Evolutionary conservation across 2,329 filamentous ascomycete species (phyloP).

Genomic region (Colletotrichum noveboracense): DNA sequence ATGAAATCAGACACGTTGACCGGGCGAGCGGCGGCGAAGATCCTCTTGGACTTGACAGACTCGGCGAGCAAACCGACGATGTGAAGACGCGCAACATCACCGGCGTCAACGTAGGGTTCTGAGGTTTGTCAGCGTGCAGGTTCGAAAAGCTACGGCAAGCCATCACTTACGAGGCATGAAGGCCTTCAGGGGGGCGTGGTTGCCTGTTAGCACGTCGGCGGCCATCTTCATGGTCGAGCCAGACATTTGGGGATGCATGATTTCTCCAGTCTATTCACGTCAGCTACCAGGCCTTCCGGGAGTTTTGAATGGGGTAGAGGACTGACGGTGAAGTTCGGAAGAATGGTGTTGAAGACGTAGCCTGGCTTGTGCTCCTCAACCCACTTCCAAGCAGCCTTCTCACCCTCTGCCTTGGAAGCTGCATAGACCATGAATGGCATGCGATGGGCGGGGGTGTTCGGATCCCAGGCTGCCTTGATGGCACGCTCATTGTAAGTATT

Average conservation of each 20-base stretch:
- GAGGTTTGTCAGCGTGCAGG: background rate
- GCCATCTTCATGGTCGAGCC: constrained; percentile 18
- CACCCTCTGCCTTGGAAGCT: constrained; percentile 42
- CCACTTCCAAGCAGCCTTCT: constrained; percentile 44
- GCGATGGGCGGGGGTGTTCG: constrained; percentile 35
- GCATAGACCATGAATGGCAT: constrained; percentile 33
- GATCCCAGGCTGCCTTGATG: constrained; percentile 40
- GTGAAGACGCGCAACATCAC: constrained; percentile 57
- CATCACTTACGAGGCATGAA: background rate
- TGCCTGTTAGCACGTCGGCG: background rate
- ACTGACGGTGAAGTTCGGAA: constrained; percentile 32
- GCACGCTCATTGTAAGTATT: constrained; percentile 40
- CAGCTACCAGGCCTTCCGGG: too few species aligned
- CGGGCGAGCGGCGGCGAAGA: constrained; percentile 55
- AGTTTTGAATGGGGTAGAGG: background rate
- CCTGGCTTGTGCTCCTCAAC: constrained; percentile 34
- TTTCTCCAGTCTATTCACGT: background rate
- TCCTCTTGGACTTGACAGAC: constrained; percentile 49
- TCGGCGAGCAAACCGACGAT: constrained; percentile 53
- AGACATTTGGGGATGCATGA: constrained; percentile 8
- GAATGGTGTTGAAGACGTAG: constrained; percentile 34
- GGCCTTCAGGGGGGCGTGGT: background rate
- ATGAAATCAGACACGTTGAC: constrained; percentile 6
- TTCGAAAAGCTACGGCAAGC: background rate
- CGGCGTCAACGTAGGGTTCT: constrained; percentile 48